Evolutionary conservation across 495 filamentous ascomycete species (phyloP), one percentile per base, ranked within the genome.

Genomic region (Neurospora sublineolata): DNA sequence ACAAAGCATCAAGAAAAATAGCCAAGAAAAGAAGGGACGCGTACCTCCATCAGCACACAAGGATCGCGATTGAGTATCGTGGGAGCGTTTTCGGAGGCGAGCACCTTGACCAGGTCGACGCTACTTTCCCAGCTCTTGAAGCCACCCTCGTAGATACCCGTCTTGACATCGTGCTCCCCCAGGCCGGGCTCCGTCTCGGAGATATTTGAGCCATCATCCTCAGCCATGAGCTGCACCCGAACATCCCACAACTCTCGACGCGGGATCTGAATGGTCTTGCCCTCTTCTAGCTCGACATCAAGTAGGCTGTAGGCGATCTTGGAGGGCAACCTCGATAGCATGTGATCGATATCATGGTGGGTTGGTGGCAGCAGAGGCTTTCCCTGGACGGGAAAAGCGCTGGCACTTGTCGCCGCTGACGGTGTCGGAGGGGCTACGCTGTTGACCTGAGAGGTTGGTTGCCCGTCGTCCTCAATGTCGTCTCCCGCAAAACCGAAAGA

Each of bases 91-190:
- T 74, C 80, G 3, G 77, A 73, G 2, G 81, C 82, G 23, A 94
- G 82, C 70, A 93, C 86, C 75, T 86, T 91, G 18, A 93, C 94
- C 23, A 99, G 82, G 81, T 98, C 95, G 69, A 96, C 82, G 12
- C 91, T 90, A 82, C 95, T 97, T 82, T 99, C 95, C 95, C 95
- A 99, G 74, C 93, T 97, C 83, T 99, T 98, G 82, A 97, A 94
- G n/a, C 95, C 95, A 42, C 95, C 95, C 79, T 99, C 95, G 80
- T 99, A 99, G 76, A 97, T 89, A 73, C 91, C 90, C 14, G 93
- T 92, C 78, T 89, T 91, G 76, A 99, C 89, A 78, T 99, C 95
- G 72, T 92, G 90, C 76, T 92, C 84, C 39, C 90, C 92, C 11
- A 95, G 84, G 27, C 89, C 89, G 23, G 87, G 79, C 40, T 81